Base-by-base conservation (phyloP, 768 basidiomycete genomes). In the Podaxis sp. region DNA sequence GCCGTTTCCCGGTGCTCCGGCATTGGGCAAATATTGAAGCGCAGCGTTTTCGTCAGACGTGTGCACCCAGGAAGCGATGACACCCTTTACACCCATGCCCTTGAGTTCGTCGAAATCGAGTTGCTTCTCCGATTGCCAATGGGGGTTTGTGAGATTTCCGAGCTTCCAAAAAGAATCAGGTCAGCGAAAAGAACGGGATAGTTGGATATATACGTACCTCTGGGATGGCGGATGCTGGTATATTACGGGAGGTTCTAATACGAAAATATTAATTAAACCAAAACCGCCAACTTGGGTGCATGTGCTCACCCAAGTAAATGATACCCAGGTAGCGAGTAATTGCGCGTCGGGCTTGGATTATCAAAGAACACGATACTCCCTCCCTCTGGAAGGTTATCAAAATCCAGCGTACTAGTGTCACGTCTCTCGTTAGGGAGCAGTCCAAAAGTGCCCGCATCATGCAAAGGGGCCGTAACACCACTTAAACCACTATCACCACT, bases 121-220 rank as follows among this genome's bases (percentile, higher is more conserved):
- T 15, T 66, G 68, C 59, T 74, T 74, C 19, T 69, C 67, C 4
- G 69, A 70, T 54, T 75, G 72, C 72, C 72, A 73, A 57, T 75
- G 72, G 2, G 72, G 72, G 57, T 73, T 71, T 12, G 69, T 69
- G 8, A 74, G 64, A 57, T 74, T 74, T n/a, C 73, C 73, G 28
- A 72, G 54, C 73, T 72, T 5, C 3, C 33, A 39, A 52, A 17
- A 17, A 24, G 1, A 30, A 63, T 26, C 8, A 49, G 57, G 28
- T 38, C 42, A 7, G 15, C 42, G 13, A 42, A n/a, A 24, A 4
- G 26, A 30, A 24, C 26, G 12, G 2, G 36, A 7, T 36, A 28
- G 19, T 49, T 24, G 33, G 17, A 13, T 42, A 57, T 63, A 49
- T 26, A 54, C 67, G 15, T 51, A 71, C 68, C 66, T 72, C 71